A percentile compares a stretch with the other conserved stretches of the same genome.
phyloP scores from a whole-genome alignment of 345 rosid species.

The Microcos paniculata region DNA sequence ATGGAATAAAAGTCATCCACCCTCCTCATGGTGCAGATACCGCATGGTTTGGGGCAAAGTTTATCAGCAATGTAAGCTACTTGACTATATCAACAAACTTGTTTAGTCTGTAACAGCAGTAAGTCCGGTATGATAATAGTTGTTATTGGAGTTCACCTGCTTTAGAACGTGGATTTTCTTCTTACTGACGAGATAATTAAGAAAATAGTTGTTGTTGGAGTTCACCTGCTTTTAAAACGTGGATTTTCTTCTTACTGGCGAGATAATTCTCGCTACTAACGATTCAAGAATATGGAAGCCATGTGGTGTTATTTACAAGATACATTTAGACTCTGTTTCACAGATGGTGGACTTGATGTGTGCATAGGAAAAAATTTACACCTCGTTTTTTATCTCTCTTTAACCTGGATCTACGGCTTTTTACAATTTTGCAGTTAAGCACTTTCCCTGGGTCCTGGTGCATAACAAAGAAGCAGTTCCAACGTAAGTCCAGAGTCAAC shows the following conservation, averaged over 20 bases:
- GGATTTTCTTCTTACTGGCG: background rate
- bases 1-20: slow-evolving; percentile 65
- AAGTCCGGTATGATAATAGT: background rate
- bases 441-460: slow-evolving; percentile 85
- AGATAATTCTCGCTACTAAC: background rate
- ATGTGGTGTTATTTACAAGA: background rate
- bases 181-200: background rate
- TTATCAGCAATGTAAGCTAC: slow-evolving; percentile 71
- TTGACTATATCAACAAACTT: background rate
- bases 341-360: background rate
- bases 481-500: slow-evolving; percentile 55
- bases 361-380: background rate
- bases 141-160: background rate
- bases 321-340: background rate
- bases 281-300: background rate
- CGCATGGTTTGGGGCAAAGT: slow-evolving; percentile 92
- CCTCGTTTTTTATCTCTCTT: no score
- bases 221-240: slow-evolving; percentile 1
- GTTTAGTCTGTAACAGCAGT: background rate
- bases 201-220: background rate
- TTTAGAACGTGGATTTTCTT: background rate
- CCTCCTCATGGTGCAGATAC: slow-evolving; percentile 75
- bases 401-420: background rate
- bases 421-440: slow-evolving; percentile 57
- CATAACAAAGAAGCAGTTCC: slow-evolving; percentile 67